These are phyloP conservation scores for Boletus rubroflammeus DNA, from an alignment of 768 basidiomycete genomes.

Conservation along the genomic window DNA sequence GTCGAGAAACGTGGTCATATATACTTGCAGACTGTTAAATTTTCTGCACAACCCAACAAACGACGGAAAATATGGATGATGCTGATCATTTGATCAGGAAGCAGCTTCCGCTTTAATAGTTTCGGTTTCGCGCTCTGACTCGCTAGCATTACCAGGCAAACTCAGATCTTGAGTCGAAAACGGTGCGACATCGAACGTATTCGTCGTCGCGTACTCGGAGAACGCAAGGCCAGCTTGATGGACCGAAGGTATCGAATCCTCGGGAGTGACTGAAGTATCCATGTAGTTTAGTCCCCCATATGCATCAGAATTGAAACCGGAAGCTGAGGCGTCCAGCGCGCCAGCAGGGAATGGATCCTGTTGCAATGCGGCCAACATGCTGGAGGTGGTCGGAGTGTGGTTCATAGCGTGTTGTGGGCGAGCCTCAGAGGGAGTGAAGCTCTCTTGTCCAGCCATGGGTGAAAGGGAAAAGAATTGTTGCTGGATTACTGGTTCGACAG, in stretches of 20 bases:
- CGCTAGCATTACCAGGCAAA: conserved; percentile 52
- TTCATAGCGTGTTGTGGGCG: conserved; percentile 63
- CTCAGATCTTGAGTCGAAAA: conserved; percentile 67
- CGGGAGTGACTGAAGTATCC: conserved; percentile 63
- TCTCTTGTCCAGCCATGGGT: conserved; percentile 87
- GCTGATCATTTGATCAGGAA: conserved; percentile 24
- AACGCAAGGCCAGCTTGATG: conserved; percentile 67
- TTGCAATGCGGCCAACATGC: conserved; percentile 86
- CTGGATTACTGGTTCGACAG: conserved; percentile 89
- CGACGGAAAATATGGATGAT: conserved; percentile 20
- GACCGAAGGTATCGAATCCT: conserved; percentile 57
- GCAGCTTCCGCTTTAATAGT: conserved; percentile 63
- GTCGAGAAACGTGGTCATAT: conserved; percentile 31
- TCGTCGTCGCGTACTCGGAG: conserved; percentile 62
- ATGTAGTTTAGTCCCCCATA: conserved; percentile 74
- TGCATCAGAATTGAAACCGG: conserved; percentile 62
- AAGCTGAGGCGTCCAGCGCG: conserved; percentile 60
- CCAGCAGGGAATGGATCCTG: conserved; percentile 66
- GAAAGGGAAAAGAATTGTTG: conserved; percentile 84
- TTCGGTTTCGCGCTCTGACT: conserved; percentile 61
- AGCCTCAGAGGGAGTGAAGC: conserved; percentile 62
- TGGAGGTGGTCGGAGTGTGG: conserved; percentile 83
- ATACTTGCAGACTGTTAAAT: conserved; percentile 30
- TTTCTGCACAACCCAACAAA: conserved; percentile 29
- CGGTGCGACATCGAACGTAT: conserved; percentile 66